A percentile compares a stretch with the other conserved stretches of the same genome.
These are phyloP conservation scores for Zostera marina DNA, from an alignment of 116 monocot genomes.

Conservation along the genomic window DNA sequence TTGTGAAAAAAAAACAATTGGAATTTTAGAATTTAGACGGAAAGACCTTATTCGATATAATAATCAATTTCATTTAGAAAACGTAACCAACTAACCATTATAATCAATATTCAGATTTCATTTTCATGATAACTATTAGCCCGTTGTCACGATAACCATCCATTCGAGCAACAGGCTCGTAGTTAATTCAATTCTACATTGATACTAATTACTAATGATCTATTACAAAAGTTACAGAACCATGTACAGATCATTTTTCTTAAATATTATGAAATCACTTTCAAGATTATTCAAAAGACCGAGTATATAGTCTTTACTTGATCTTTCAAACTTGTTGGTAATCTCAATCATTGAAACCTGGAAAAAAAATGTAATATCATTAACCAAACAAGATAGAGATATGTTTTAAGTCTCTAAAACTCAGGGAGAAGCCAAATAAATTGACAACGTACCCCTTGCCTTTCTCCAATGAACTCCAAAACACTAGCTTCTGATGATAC, in stretches of 20 bases:
- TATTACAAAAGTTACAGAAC: constrained; percentile 37
- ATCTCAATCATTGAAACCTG: constrained; percentile 44
- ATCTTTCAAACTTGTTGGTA: constrained; percentile 35
- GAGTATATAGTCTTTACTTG: constrained; percentile 18
- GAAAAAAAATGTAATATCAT: not conserved
- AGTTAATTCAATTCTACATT: too few species aligned
- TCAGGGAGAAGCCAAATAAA: not conserved
- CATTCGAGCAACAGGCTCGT: too few species aligned
- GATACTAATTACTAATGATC: too few species aligned
- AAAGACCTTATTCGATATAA: too few species aligned
- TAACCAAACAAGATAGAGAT: not conserved
- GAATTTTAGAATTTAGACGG: too few species aligned
- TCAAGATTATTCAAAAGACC: constrained; percentile 39
- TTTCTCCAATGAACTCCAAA: constrained; percentile 28
- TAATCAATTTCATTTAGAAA: too few species aligned
- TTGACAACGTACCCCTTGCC: constrained; percentile 39
- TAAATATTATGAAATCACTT: constrained; percentile 52
- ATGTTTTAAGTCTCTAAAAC: not conserved
- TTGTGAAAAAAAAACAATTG: too few species aligned
- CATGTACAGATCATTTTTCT: constrained; percentile 57
- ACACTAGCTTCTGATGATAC: constrained; percentile 28
- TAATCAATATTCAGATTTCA: too few species aligned
- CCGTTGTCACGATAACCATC: too few species aligned
- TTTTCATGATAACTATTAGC: too few species aligned
- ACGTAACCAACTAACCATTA: too few species aligned